Conservation (phyloP, 805 yeast genomes). For the Candida corydali region DNA sequence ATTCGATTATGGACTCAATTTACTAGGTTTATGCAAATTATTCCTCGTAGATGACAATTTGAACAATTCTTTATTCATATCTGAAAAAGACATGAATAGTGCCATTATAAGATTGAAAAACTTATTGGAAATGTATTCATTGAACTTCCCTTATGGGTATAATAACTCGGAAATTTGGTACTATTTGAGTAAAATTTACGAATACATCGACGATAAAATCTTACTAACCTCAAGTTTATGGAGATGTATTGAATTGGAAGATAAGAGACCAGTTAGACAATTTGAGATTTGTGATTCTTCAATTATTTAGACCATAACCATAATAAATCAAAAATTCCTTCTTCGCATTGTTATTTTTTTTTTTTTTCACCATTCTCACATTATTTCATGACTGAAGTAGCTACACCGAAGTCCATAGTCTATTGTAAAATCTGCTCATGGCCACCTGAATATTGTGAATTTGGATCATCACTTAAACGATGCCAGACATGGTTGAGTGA, state of each 20-base stretch:
- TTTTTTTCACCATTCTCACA: no score
- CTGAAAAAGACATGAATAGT: conserved; percentile 53
- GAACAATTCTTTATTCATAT: conserved; percentile 41
- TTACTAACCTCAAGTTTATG: conserved; percentile 50
- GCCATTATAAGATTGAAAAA: conserved; percentile 56
- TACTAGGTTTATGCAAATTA: conserved; percentile 52
- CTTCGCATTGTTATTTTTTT: no score
- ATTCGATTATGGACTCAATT: conserved; percentile 44
- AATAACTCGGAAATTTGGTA: conserved; percentile 63
- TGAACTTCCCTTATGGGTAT: conserved; percentile 37
- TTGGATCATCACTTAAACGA: conserved; percentile 73
- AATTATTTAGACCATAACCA: neutral
- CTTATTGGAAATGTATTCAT: conserved; percentile 34
- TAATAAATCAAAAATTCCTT: no score
- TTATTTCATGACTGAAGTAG: conserved; percentile 15
- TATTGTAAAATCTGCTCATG: conserved; percentile 79
- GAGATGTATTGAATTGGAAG: conserved; percentile 63
- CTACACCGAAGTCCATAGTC: conserved; percentile 32
- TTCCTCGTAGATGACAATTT: conserved; percentile 39
- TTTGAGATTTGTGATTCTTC: conserved; percentile 12
- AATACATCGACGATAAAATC: conserved; percentile 47
- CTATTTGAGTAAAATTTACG: conserved; percentile 61
- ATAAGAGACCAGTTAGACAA: conserved; percentile 50
- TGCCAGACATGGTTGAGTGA: conserved; percentile 81
- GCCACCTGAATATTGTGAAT: conserved; percentile 93